These are phyloP conservation scores for Avena eriantha DNA, from an alignment of 176 grass and related monocot species.

Conservation along the genomic window DNA sequence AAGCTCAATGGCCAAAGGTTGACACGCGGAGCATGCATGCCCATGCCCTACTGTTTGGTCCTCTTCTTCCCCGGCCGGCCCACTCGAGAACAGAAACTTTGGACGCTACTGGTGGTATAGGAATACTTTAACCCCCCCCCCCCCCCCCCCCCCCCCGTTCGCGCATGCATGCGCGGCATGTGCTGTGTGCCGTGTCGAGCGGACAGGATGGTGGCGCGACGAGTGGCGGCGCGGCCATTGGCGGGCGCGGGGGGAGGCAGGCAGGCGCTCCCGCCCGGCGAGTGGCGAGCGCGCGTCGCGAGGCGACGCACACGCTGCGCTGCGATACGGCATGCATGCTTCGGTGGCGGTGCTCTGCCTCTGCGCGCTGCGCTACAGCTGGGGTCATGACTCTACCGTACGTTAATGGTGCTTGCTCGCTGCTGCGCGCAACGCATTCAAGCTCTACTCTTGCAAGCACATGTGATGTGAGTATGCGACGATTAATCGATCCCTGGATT, in stretches of 20 bases:
- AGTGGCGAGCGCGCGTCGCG: conserved; percentile 49
- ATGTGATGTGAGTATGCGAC: too few relatives aligned
- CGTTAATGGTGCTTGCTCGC: neutral
- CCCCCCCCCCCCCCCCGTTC: neutral
- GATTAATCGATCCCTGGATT: neutral
- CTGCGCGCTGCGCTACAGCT: conserved; percentile 24
- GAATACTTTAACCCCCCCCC: neutral
- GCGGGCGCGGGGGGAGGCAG: conserved; percentile 22
- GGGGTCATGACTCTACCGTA: conserved; percentile 23
- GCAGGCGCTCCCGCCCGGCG: conserved; percentile 23
- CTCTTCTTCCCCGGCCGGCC: neutral
- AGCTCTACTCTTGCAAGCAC: neutral
- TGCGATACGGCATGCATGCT: neutral
- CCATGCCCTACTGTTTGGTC: conserved; percentile 46
- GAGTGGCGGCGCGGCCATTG: conserved; percentile 59
- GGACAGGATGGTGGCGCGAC: conserved; percentile 40
- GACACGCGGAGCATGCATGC: conserved; percentile 36
- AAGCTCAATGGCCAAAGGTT: neutral
- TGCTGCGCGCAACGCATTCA: neutral
- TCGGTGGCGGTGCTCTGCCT: conserved; percentile 14
- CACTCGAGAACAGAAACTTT: conserved; percentile 27
- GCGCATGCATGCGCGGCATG: conserved; percentile 66
- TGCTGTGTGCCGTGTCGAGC: conserved; percentile 48
- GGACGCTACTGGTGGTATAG: conserved; percentile 26
- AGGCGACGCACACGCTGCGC: conserved; percentile 16